phyloP scores from a whole-genome alignment of 441 rosid genomes.

The Daphne laureola region DNA sequence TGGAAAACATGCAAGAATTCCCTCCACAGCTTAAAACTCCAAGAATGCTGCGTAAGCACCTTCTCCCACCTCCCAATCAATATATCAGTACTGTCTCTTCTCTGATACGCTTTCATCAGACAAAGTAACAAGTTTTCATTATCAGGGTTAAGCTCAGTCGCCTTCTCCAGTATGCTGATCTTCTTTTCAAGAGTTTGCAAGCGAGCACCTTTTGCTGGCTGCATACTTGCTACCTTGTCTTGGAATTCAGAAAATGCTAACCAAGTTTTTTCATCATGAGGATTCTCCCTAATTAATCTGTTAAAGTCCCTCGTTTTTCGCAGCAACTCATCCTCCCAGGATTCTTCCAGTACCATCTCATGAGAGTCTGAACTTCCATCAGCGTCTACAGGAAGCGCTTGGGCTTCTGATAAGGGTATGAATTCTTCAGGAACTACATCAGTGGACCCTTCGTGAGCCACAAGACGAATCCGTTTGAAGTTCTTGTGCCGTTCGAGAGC shows the following conservation, averaged over 20 bases:
- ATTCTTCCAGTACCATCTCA: constrained; percentile 45
- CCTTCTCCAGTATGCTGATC: constrained; percentile 90
- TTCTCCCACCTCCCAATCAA: constrained; percentile 81
- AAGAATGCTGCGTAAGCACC: constrained; percentile 57
- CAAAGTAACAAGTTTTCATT: constrained; percentile 69
- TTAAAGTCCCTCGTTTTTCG: constrained; percentile 79
- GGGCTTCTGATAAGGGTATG: constrained; percentile 48
- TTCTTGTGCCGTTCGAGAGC: constrained; percentile 61
- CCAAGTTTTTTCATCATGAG: constrained; percentile 76
- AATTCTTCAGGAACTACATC: constrained; percentile 35
- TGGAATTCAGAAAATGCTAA: constrained; percentile 77
- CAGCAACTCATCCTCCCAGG: constrained; percentile 91
- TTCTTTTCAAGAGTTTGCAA: constrained; percentile 86
- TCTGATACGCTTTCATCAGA: constrained; percentile 79
- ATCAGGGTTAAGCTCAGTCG: constrained; percentile 75
- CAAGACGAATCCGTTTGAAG: constrained; percentile 45
- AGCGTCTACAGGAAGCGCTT: constrained; percentile 23
- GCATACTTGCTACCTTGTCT: constrained; percentile 69
- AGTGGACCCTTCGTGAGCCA: constrained; percentile 31
- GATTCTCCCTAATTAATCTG: constrained; percentile 62
- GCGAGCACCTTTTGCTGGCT: constrained; percentile 76
- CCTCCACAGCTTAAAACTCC: constrained; percentile 71
- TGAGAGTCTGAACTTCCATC: constrained; percentile 24
- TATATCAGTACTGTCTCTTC: constrained; percentile 66
- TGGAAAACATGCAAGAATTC: constrained; percentile 72